Conservation (phyloP, 2,329 filamentous ascomycete species). For the Didymella sp. region DNA sequence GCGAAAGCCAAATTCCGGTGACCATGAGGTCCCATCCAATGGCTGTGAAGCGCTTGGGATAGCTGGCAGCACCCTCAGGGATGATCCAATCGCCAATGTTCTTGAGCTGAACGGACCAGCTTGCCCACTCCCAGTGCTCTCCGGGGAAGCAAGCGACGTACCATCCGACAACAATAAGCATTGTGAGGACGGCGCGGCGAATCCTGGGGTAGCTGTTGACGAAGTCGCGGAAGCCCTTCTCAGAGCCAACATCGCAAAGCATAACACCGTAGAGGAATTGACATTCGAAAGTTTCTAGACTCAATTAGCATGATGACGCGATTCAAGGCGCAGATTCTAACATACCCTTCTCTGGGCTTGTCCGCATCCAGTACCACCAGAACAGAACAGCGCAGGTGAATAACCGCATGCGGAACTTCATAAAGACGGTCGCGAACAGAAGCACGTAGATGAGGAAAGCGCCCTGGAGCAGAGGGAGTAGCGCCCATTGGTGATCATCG, state of each 20-base stretch:
- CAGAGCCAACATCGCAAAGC: constrained; percentile 59
- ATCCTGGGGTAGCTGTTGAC: constrained; percentile 47
- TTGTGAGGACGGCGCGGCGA: constrained; percentile 50
- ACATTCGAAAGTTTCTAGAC: constrained; percentile 60
- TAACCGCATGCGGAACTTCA: constrained; percentile 58
- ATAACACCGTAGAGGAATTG: constrained; percentile 61
- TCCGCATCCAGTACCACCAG: constrained; percentile 59
- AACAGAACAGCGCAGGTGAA: constrained; percentile 56
- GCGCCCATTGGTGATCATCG: constrained; percentile 64
- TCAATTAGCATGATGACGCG: constrained; percentile 17
- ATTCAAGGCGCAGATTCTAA: not conserved
- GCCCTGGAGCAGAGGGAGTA: constrained; percentile 58
- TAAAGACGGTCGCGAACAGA: constrained; percentile 56
- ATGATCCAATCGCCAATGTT: constrained; percentile 55
- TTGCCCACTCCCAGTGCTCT: constrained; percentile 58
- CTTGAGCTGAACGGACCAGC: constrained; percentile 58
- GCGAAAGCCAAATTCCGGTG: constrained; percentile 60
- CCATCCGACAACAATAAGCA: constrained; percentile 54
- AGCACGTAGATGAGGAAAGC: constrained; percentile 61
- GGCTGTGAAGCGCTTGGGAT: constrained; percentile 53
- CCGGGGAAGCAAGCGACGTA: constrained; percentile 60
- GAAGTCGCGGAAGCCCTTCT: constrained; percentile 56
- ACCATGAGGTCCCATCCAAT: constrained; percentile 59
- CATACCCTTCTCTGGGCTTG: constrained; percentile 56
- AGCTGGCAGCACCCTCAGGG: constrained; percentile 55